Evolutionary conservation across 1,139 yeast genomes (phyloP), one percentile per base, ranked within the genome.

Genomic region (Suhomyces maxii): DNA sequence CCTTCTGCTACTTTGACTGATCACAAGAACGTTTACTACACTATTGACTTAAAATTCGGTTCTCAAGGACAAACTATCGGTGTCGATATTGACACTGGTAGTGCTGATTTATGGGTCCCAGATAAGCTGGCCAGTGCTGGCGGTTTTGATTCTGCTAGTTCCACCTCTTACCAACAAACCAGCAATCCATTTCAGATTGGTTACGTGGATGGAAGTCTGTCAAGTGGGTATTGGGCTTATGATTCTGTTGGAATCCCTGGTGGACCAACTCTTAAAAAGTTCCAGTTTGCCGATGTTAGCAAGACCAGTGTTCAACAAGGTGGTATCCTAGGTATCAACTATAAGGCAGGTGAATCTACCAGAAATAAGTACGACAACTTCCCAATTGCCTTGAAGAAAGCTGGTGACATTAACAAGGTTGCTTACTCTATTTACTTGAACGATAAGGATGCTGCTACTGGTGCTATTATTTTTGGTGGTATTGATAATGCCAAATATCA

Each of bases 401-500:
- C 47, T 36, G 53, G 53, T n/a, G 12, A 30, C 34, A 47, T 50
- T 26, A 13, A 36, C 18, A 40, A 44, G 28, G 46, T 42, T 6
- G 41, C 46, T 6, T 51, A 48, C 38, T 51, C 54, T 7, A 44
- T 72, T 41, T 82, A 76, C 63, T 71, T 83, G 51, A 71, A 74
- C 47, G 67, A 71, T 14, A 50, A 63, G 7, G 66, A 69, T n/a
- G 63, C 79, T 6, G 54, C 59, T n/a, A 46, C 60, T 1, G 86
- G 86, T 3, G 57, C 70, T 11, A 61, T 82, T 36, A 67, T 82
- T 38, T 82, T 82, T 58, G 87, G 87, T 5, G 87, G 80, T 30
- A 64, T 80, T 42, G 87, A 82, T 58, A 67, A 69, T 36, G 76
- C 80, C 33, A 82, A 82, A 61, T 75, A 69, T 50, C 55, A 53